Conservation (phyloP, 1,284 basidiomycete genomes). For the Testicularia cyperi region DNA sequence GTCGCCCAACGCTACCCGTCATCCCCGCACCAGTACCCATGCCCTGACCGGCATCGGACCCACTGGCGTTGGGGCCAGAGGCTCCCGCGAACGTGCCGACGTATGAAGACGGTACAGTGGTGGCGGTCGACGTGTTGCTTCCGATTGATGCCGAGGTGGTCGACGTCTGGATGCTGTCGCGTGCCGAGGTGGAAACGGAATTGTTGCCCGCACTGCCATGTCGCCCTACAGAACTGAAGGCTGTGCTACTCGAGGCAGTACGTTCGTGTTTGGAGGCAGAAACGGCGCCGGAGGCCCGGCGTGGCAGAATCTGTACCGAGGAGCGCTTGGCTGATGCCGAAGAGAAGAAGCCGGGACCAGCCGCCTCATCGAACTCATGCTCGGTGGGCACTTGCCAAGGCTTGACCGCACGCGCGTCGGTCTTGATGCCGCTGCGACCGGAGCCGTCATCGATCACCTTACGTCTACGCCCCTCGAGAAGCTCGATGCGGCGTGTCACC, state of each 20-base stretch:
- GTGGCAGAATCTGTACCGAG: too few relatives aligned
- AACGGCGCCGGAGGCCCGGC: constrained; percentile 1
- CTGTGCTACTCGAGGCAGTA: constrained; percentile 16
- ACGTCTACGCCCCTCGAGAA: constrained; percentile 13
- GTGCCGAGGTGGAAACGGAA: too few relatives aligned
- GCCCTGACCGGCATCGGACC: neutral
- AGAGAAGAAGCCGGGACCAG: constrained; percentile 27
- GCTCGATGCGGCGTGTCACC: constrained; percentile 20
- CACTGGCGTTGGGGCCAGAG: too few relatives aligned
- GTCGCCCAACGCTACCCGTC: constrained; percentile 10
- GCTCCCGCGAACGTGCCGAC: too few relatives aligned
- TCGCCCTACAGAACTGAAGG: too few relatives aligned
- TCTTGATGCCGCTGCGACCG: constrained; percentile 5
- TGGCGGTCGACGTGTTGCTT: constrained; percentile 4
- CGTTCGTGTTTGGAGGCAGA: constrained; percentile 8
- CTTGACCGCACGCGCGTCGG: constrained; percentile 30
- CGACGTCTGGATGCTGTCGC: constrained; percentile 15
- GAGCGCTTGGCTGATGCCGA: constrained; percentile 24
- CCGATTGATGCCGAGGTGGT: constrained; percentile 13
- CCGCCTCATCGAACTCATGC: constrained; percentile 47
- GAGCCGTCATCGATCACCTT: constrained; percentile 9
- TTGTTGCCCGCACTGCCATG: too few relatives aligned
- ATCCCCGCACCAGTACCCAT: neutral
- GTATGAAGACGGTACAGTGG: neutral
- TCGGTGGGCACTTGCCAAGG: constrained; percentile 45